These are phyloP conservation scores for Lumnitzera racemosa DNA, from an alignment of 345 rosid genomes.

Conservation along the genomic window DNA sequence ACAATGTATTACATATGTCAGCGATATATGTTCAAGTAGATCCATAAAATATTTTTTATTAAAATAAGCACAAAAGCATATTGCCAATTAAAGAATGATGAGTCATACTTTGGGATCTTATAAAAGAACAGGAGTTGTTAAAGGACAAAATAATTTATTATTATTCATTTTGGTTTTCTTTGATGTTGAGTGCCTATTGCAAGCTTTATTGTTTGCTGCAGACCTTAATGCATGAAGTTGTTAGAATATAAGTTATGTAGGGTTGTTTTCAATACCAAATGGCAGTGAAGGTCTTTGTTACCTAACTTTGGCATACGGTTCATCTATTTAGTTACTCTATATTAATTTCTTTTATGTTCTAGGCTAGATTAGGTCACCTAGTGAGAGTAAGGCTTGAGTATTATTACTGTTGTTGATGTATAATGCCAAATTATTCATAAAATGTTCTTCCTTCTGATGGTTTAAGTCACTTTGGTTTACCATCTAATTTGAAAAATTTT, in stretches of 20 bases:
- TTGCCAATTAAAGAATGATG: neutral
- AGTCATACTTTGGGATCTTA: neutral
- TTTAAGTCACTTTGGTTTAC: slow-evolving; percentile 46
- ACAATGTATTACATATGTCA: no score
- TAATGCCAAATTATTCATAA: neutral
- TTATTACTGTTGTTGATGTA: neutral
- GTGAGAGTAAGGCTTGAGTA: neutral
- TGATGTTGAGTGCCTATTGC: neutral
- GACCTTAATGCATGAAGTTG: slow-evolving; percentile 57
- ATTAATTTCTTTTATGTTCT: neutral
- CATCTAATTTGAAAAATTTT: slow-evolving; percentile 38
- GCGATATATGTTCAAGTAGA: neutral
- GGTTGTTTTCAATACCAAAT: slow-evolving; percentile 42
- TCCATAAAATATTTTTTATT: neutral
- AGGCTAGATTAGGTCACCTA: no score
- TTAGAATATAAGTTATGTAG: slow-evolving; percentile 6
- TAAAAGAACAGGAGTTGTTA: neutral
- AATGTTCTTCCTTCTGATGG: slow-evolving; percentile 10
- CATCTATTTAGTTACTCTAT: slow-evolving; percentile 22
- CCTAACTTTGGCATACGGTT: slow-evolving; percentile 44
- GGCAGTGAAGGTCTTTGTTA: slow-evolving; percentile 39
- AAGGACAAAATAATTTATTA: neutral
- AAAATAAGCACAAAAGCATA: neutral
- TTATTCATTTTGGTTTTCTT: neutral
- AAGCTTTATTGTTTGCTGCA: slow-evolving; percentile 16